Evolutionary conservation across 768 basidiomycete genomes (phyloP).

Genomic region (Boletus vermiculosoides): DNA sequence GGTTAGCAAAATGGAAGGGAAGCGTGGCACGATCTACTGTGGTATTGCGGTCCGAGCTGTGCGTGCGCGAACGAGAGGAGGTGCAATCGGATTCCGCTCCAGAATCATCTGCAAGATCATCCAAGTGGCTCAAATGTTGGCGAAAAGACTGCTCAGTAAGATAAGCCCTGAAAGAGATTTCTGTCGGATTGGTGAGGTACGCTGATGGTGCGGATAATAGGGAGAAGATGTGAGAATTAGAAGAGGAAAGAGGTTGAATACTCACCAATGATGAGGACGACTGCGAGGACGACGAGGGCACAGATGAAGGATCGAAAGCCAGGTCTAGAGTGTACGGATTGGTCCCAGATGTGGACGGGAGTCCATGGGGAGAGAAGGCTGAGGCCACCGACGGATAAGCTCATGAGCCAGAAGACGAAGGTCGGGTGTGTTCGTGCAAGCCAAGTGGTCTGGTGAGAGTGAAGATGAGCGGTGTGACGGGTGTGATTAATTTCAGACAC

Average conservation of each 20-base stretch:
- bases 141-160: slow-evolving; percentile 98
- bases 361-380: slow-evolving; percentile 59
- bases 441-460: slow-evolving; percentile 35
- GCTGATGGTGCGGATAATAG: slow-evolving; percentile 47
- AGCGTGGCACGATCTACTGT: slow-evolving; percentile 30
- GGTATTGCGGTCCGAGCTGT: slow-evolving; percentile 20
- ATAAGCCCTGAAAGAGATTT: slow-evolving; percentile 90
- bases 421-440: slow-evolving; percentile 40
- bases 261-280: slow-evolving; percentile 73
- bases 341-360: slow-evolving; percentile 50
- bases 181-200: slow-evolving; percentile 92
- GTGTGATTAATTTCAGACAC: slow-evolving; percentile 40
- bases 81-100: slow-evolving; percentile 32
- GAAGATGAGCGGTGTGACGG: slow-evolving; percentile 30
- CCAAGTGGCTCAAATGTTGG: slow-evolving; percentile 84
- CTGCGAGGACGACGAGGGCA: slow-evolving; percentile 63
- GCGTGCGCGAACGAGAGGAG: slow-evolving; percentile 26
- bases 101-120: slow-evolving; percentile 60
- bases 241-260: slow-evolving; percentile 11
- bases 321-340: slow-evolving; percentile 51
- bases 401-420: slow-evolving; percentile 57
- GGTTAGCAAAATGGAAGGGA: slow-evolving; percentile 83
- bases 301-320: slow-evolving; percentile 73
- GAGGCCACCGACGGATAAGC: slow-evolving; percentile 61
- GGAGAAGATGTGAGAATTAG: background rate